Base-by-base conservation (phyloP, 2,329 filamentous ascomycete species). In the Aspergillus sp. region DNA sequence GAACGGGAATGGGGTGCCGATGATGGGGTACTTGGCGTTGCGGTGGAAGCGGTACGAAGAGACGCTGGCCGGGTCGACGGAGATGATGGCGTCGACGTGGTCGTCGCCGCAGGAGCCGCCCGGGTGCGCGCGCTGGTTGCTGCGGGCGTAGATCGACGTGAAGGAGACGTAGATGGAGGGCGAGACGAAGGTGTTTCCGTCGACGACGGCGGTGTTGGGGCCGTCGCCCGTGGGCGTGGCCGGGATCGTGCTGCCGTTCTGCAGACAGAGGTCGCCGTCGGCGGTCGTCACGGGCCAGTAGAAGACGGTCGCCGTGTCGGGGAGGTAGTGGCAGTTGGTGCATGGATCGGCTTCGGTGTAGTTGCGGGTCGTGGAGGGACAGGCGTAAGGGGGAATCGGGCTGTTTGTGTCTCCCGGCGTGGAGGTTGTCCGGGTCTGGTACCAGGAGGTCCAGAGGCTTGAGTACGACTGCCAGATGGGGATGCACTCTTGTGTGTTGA, bases 281-380 rank as follows among this genome's bases (percentile, higher is more conserved):
- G 45, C 51, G 17, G 61, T 62, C n/a, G 50, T 50, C n/a, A 58
- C 57, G 5, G 61, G 61, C 61, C 61, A 64, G 56, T 62, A 64
- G 49, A 64, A 64, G 36, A 64, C 49, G 4, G 61, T 64, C 1
- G 61, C 61, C 3, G 55, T 58, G 2, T 29, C 60, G 1, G 61
- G 61, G 29, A 61, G 52, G 21, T 54, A 61, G 45, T 62, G 61
- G 29, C 60, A 64, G 29, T 47, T 49, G 5, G 56, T 55, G 46
- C 61, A 62, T 5, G 56, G 55, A 20, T 64, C 51, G 17, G 43
- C 44, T 13, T 55, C 60, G 16, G 57, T 49, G 43, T 63, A 62
- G 32, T 50, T 43, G 13, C 58, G 45, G 0, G 25, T n/a, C 1
- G 58, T 54, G 5, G 49, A 38, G 1, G 60, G 58, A 16, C 60